Percentiles rank a stretch among this genome's conserved stretches.
These are phyloP conservation scores for Laetiporus sulphureus DNA, from an alignment of 1,284 basidiomycete genomes.

Conservation along the genomic window DNA sequence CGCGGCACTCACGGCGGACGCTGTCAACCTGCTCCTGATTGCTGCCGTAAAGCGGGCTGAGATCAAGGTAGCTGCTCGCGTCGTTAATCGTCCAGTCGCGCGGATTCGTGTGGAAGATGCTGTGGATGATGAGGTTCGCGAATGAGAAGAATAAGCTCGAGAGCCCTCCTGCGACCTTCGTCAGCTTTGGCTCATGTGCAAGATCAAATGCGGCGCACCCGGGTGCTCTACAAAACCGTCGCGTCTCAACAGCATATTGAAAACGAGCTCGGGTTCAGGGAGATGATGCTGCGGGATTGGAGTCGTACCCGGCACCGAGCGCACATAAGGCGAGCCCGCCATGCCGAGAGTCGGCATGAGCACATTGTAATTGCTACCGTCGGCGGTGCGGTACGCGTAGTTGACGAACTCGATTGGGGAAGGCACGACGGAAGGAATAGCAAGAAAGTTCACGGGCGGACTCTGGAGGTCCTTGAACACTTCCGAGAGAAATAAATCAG, in stretches of 20 bases:
- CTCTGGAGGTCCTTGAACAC: slow-evolving; percentile 74
- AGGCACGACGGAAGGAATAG: slow-evolving; percentile 4
- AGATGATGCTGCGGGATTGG: slow-evolving; percentile 40
- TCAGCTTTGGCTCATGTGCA: background rate
- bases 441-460: slow-evolving; percentile 59
- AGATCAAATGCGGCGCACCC: slow-evolving; percentile 5
- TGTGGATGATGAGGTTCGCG: slow-evolving; percentile 73
- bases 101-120: slow-evolving; percentile 60
- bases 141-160: slow-evolving; percentile 72
- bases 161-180: slow-evolving; percentile 31
- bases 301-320: slow-evolving; percentile 55
- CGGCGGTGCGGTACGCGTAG: slow-evolving; percentile 56
- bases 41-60: slow-evolving; percentile 71
- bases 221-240: slow-evolving; percentile 22
- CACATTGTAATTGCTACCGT: slow-evolving; percentile 73
- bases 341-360: slow-evolving; percentile 66
- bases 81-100: slow-evolving; percentile 54
- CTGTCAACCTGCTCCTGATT: slow-evolving; percentile 33
- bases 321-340: slow-evolving; percentile 69
- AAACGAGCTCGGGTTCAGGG: slow-evolving; percentile 65
- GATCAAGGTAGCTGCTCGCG: slow-evolving; percentile 70
- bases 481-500: background rate
- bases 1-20: slow-evolving; percentile 13
- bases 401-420: background rate
- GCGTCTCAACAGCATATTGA: slow-evolving; percentile 64